Percentiles rank a stretch among this genome's conserved stretches.
Conservation (phyloP, 2,329 filamentous ascomycete species). For the Cladosporium sp. region DNA sequence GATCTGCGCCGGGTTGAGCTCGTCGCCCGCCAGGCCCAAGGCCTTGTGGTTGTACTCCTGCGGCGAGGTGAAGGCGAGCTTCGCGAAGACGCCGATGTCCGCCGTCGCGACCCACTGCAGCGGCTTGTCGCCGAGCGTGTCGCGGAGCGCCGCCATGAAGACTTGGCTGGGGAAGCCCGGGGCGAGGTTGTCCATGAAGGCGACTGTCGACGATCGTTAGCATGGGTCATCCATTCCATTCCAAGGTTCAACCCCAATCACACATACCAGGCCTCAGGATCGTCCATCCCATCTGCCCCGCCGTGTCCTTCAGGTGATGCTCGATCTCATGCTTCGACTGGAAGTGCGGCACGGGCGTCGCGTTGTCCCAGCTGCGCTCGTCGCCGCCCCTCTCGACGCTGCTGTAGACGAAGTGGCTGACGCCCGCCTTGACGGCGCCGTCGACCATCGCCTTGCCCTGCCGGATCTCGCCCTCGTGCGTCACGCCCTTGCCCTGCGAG, state of each 20-base stretch:
- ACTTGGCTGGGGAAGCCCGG: slow-evolving; percentile 46
- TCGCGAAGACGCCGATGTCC: slow-evolving; percentile 50
- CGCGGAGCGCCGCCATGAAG: slow-evolving; percentile 43
- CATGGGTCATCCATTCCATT: background rate
- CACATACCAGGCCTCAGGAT: slow-evolving; percentile 41
- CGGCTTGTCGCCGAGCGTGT: slow-evolving; percentile 26
- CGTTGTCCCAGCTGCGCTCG: slow-evolving; percentile 47
- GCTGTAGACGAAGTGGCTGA: slow-evolving; percentile 59
- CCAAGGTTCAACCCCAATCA: no score
- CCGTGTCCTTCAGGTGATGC: slow-evolving; percentile 47
- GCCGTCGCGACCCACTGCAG: slow-evolving; percentile 37
- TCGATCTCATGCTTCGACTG: slow-evolving; percentile 55
- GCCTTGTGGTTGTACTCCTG: slow-evolving; percentile 41
- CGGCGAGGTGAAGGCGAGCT: slow-evolving; percentile 42
- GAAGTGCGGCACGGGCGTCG: slow-evolving; percentile 55
- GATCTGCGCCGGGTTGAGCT: slow-evolving; percentile 45
- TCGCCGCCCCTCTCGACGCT: slow-evolving; percentile 58
- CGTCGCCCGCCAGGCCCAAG: slow-evolving; percentile 48
- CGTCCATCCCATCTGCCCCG: slow-evolving; percentile 52
- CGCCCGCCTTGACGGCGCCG: slow-evolving; percentile 47
- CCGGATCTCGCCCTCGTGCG: slow-evolving; percentile 41
- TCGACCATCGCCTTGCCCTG: slow-evolving; percentile 58
- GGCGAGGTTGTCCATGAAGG: slow-evolving; percentile 57
- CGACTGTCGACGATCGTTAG: slow-evolving; percentile 34
- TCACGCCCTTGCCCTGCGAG: slow-evolving; percentile 37